Conservation (phyloP, 768 basidiomycete genomes). For the Imleria badia region DNA sequence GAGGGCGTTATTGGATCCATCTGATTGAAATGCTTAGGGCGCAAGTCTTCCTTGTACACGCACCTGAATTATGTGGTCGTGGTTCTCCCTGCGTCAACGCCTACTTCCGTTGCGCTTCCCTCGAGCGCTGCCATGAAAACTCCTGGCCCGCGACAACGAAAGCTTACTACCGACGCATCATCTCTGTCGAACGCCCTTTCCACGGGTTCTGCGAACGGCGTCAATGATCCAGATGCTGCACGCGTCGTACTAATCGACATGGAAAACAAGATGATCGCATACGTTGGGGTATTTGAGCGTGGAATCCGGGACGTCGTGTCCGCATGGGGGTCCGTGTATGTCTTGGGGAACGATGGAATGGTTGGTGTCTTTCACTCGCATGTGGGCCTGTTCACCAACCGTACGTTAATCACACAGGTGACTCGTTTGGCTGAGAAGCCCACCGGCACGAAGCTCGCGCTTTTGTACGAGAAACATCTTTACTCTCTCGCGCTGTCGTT, state of each 20-base stretch:
- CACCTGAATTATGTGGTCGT: slow-evolving; percentile 87
- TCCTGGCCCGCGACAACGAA: slow-evolving; percentile 22
- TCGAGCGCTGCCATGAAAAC: slow-evolving; percentile 58
- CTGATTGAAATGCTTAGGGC: slow-evolving; percentile 13
- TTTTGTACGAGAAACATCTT: slow-evolving; percentile 78
- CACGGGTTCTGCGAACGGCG: slow-evolving; percentile 39
- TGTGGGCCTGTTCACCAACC: neutral
- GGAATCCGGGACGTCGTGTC: slow-evolving; percentile 84
- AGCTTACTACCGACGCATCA: slow-evolving; percentile 15
- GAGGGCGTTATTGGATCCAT: neutral
- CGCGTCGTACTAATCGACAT: slow-evolving; percentile 88
- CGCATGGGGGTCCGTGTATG: slow-evolving; percentile 77
- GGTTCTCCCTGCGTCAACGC: slow-evolving; percentile 80
- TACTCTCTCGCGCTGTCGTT: slow-evolving; percentile 80
- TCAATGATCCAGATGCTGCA: slow-evolving; percentile 57
- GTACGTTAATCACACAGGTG: slow-evolving; percentile 41
- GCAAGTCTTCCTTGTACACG: slow-evolving; percentile 72
- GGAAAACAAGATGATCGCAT: slow-evolving; percentile 88
- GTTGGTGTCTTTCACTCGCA: slow-evolving; percentile 40
- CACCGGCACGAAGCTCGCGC: slow-evolving; percentile 80
- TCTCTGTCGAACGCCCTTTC: slow-evolving; percentile 8
- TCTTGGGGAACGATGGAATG: slow-evolving; percentile 76
- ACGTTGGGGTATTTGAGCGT: slow-evolving; percentile 74
- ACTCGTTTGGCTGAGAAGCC: slow-evolving; percentile 72
- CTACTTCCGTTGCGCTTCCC: slow-evolving; percentile 50